Base-by-base conservation (phyloP, 2,329 filamentous ascomycete species). In the Pseudogymnoascus sp. region DNA sequence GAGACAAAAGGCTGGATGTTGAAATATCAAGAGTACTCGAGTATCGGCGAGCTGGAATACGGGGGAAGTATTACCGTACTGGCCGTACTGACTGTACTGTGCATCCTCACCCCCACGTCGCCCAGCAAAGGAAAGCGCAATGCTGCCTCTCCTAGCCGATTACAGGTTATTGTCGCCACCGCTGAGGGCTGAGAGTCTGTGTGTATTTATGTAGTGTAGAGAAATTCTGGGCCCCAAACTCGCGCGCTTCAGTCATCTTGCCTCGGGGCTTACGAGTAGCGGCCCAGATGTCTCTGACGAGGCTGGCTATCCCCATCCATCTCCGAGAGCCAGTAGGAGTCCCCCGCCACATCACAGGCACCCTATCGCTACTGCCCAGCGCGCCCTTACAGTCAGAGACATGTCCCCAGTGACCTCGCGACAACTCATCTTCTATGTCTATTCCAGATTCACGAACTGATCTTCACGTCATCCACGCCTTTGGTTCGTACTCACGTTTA, bases 281-380 rank as follows among this genome's bases (percentile, higher is more conserved):
- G 47, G 45, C 10, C 10, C 26, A 8, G 12, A 57, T 57, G 47
- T 57, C 10, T 57, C 47, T 57, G 14, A 29, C 26, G 47, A 57
- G 47, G 47, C 51, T 57, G 29, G 29, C 29, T 34, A 57, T 57
- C 47, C 47, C 47, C 47, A 54, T 57, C 26, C 26, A 57, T 26
- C n/a, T 16, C 51, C 29, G n/a, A 57, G 51, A 57, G n/a, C 51
- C 51, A 57, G 51, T 57, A 21, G 29, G 5, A n/a, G 6, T 8
- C 14, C 51, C 51, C 29, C 51, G 51, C 51, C 51, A 57, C 51
- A 34, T 57, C 51, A 57, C 51, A 57, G 51, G 51, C 51, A 57
- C 51, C 42, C 51, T 34, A 57, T 57, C 47, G 51, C 51, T 57
- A 57, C 51, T 34, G 51, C 10, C 29, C 29, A 8, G 29, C 51